Base-by-base conservation (phyloP, 768 basidiomycete species). In the Russula olivacea region DNA sequence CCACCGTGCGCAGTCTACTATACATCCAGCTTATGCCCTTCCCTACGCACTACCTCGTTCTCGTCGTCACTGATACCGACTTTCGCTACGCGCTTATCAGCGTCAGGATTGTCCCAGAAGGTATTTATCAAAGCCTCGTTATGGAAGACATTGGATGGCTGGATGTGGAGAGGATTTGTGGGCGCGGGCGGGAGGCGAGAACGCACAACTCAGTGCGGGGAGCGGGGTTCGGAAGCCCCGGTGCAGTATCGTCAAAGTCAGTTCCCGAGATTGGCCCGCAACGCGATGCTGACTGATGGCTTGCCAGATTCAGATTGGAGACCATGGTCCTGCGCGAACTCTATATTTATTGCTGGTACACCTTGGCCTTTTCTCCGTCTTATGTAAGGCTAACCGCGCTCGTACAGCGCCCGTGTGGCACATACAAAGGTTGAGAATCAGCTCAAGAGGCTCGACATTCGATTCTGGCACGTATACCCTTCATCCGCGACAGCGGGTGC, bases 341-440 rank as follows among this genome's bases (percentile, higher is more conserved):
- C 11, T 93, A 92, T 70, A 87, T 86, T 38, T 95, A 93, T 72
- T 94, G 90, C 76, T 91, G 91, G 93, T 93, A 66, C 68, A 77
- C 70, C 6, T 41, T 50, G 17, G 55, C 25, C 23, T 21, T 28
- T 17, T 8, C 43, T 38, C 23, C 4, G 15, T 11, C 21, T n/a
- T 34, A 43, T 17, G 14, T 2, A 19, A 25, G 21, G 25, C 28
- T 55, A 17, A 45, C 43, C 15, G 68, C 14, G 19, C 19, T 32
- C 21, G 50, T 36, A 6, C 63, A 95, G 92, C 69, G 93, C 93
- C 12, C 88, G 93, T 19, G 90, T 94, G 19, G 88, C 93, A n/a
- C 91, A 91, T 70, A 88, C 85, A 66, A 91, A 87, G 69, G 86
- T 98, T 58, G 93, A 97, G 74, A 79, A 83, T 50, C 93, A 96